Evolutionary conservation across 495 filamentous ascomycete species (phyloP), one percentile per base, ranked within the genome.

Genomic region (Patellaria atrata): DNA sequence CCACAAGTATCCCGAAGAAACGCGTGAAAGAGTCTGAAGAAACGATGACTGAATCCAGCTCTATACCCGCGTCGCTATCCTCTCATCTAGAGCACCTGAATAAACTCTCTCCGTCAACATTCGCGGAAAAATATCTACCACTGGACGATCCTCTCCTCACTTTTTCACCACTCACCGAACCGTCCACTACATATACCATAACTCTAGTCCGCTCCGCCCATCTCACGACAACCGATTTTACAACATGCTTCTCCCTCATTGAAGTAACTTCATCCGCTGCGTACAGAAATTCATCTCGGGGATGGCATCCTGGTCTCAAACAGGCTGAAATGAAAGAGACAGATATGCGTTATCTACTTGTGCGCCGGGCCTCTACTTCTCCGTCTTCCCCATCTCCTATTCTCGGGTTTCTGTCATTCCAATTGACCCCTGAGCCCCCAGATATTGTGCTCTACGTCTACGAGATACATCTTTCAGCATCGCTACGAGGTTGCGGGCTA

Each of bases 391-490:
- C 29, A 2, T 12, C 29, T 13, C 37, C 37, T 23, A 8, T 0
- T 27, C 7, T 43, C 2, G 85, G 73, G 0, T 94, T 91, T 40
- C 59, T 77, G 1, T 87, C 82, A 2, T 73, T 89, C 48, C 82
- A 86, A 79, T 70, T 81, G 2, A 85, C 80, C 5, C 74, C 77
- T 41, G 85, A 94, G 46, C 24, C 31, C 1, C 44, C 44, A 3
- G 8, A 38, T 31, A 13, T 78, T 40, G 80, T 91, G 4, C 44
- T 86, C 2, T 94, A 92, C 45, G 79, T 79, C 56, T 94, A 94
- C 53, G 85, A 94, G 60, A 71, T 94, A 15, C 85, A 94, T 43
- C 61, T 92, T 6, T 54, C 63, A 25, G 55, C 63, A 1, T 45
- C 40, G 1, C 53, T 75, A 3, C 74, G 75, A 40, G 56, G 67